Evolutionary conservation across 805 yeast species (phyloP).

Genomic region (Pichia phayaonensis): DNA sequence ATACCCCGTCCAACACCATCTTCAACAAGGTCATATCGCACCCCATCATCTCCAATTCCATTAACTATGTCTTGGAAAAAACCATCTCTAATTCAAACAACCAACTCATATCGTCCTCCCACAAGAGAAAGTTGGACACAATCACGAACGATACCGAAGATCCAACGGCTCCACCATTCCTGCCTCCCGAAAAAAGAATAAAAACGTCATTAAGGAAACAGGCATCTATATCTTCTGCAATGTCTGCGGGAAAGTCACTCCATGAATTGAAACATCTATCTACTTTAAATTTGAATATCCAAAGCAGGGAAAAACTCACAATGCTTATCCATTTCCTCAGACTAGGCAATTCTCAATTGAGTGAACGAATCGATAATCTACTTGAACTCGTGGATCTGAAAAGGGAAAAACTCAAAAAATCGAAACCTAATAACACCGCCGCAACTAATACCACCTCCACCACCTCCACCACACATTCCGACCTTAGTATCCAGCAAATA

Average conservation of each 20-base stretch:
- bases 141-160: no score
- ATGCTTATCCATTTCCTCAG: slow-evolving; percentile 74
- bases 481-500: slow-evolving; percentile 35
- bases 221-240: slow-evolving; percentile 24
- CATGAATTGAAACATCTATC: slow-evolving; percentile 30
- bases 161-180: no score
- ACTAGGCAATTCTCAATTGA: slow-evolving; percentile 72
- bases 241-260: slow-evolving; percentile 25
- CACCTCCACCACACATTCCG: slow-evolving; percentile 8
- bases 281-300: slow-evolving; percentile 36
- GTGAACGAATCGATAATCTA: slow-evolving; percentile 54
- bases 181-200: slow-evolving; percentile 9
- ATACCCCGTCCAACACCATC: slow-evolving; percentile 17
- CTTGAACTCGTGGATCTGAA: slow-evolving; percentile 25
- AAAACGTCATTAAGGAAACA: slow-evolving; percentile 17
- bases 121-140: not conserved
- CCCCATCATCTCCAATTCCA: slow-evolving; percentile 30
- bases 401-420: slow-evolving; percentile 10
- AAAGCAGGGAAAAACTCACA: slow-evolving; percentile 66
- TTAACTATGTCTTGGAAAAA: slow-evolving; percentile 30
- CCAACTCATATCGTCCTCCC: slow-evolving; percentile 11
- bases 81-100: slow-evolving; percentile 26
- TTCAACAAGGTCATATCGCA: slow-evolving; percentile 31
- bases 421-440: not conserved
- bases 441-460: not conserved